Evolutionary conservation across 2,329 filamentous ascomycete genomes (phyloP).

Genomic region (Aspergillus terreus): DNA sequence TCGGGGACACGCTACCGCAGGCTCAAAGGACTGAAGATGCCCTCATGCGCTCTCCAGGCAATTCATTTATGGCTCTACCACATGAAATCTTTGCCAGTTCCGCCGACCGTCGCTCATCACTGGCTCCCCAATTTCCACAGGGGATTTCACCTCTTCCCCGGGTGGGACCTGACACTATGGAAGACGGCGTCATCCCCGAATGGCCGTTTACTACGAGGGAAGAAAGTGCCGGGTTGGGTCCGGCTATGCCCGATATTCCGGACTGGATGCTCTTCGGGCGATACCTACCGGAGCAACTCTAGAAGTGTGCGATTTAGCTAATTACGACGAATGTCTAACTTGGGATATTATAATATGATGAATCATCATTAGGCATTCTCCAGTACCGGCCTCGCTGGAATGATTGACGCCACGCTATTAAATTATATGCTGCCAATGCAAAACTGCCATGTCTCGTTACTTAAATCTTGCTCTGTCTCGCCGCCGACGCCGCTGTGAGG

Average conservation of each 20-base stretch:
- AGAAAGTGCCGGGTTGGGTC: conserved; percentile 6
- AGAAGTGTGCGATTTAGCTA: not conserved
- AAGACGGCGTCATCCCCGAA: conserved; percentile 7
- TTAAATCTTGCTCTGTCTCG: conserved; percentile 23
- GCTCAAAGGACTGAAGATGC: not conserved
- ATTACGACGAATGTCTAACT: no score
- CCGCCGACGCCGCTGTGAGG: conserved; percentile 12
- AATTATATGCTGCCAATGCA: not conserved
- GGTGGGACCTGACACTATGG: not conserved
- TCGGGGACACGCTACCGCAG: conserved; percentile 1
- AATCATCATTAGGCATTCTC: not conserved
- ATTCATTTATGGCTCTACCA: not conserved
- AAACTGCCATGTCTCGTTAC: not conserved
- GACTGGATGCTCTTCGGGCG: conserved; percentile 24
- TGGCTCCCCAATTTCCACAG: not conserved
- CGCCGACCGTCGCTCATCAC: not conserved
- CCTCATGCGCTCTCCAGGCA: not conserved
- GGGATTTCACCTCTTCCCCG: not conserved
- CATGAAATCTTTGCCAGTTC: not conserved
- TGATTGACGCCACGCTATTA: not conserved
- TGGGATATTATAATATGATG: not conserved
- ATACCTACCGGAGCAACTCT: conserved; percentile 20
- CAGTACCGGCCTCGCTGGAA: not conserved
- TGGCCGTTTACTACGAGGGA: conserved; percentile 16
- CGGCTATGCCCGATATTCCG: conserved; percentile 18